phyloP scores from a whole-genome alignment of 805 yeast genomes.

The Saturnispora besseyi region DNA sequence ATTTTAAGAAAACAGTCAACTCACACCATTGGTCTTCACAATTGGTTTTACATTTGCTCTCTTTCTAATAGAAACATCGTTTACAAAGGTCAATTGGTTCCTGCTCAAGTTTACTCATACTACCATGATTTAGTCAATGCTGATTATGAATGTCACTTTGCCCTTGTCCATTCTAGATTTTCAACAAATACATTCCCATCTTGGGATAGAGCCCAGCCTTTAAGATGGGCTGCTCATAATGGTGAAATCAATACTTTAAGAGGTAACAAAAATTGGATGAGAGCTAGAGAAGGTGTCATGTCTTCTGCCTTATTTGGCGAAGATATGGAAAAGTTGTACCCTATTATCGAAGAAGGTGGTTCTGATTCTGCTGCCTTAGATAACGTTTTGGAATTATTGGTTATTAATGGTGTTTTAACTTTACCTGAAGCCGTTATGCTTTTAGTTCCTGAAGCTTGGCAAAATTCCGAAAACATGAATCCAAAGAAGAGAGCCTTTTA shows the following conservation, averaged over 20 bases:
- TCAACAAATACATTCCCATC: slow-evolving; percentile 98
- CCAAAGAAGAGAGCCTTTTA: slow-evolving; percentile 89
- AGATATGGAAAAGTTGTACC: slow-evolving; percentile 82
- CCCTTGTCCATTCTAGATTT: slow-evolving; percentile 93
- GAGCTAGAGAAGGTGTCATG: slow-evolving; percentile 97
- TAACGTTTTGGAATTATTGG: slow-evolving; percentile 85
- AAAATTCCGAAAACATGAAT: slow-evolving; percentile 78
- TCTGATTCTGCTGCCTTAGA: slow-evolving; percentile 98
- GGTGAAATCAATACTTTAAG: slow-evolving; percentile 97
- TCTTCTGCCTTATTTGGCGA: slow-evolving; percentile 79
- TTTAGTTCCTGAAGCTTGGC: slow-evolving; percentile 98
- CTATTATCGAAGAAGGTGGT: slow-evolving; percentile 97
- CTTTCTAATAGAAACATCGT: slow-evolving; percentile 82
- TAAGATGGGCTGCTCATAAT: slow-evolving; percentile 95
- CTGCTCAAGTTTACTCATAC: slow-evolving; percentile 90
- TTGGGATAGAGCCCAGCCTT: slow-evolving; percentile 99
- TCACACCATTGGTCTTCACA: slow-evolving; percentile 85
- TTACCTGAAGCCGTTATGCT: slow-evolving; percentile 97
- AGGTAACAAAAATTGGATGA: slow-evolving; percentile 99
- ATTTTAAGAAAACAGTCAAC: slow-evolving; percentile 84
- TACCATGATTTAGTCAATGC: slow-evolving; percentile 89
- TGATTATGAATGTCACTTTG: slow-evolving; percentile 90
- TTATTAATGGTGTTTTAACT: slow-evolving; percentile 83
- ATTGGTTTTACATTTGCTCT: slow-evolving; percentile 97
- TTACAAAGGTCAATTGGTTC: slow-evolving; percentile 96